Conservation (phyloP, 2,329 filamentous ascomycete genomes). For the Neospermospora avenae region DNA sequence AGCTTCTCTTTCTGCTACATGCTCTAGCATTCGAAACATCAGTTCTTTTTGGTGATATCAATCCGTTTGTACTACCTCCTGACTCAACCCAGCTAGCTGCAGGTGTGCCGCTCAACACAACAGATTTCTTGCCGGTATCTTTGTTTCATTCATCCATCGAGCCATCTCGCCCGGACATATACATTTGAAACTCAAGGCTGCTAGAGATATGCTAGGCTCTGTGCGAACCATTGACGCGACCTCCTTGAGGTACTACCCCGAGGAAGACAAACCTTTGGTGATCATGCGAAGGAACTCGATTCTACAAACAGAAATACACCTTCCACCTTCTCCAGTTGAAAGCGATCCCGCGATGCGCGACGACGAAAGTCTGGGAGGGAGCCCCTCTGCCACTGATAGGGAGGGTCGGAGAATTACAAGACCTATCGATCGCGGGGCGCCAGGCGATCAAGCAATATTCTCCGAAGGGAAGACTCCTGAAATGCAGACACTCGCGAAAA, state of each 20-base stretch:
- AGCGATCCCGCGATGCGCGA: slow-evolving; percentile 24
- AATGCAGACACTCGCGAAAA: slow-evolving; percentile 28
- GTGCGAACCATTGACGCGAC: slow-evolving; percentile 18
- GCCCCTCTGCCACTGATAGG: slow-evolving; percentile 15
- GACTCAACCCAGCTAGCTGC: background rate
- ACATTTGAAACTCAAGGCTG: background rate
- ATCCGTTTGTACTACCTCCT: background rate
- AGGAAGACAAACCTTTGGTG: background rate
- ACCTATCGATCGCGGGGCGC: slow-evolving; percentile 30
- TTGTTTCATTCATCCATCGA: background rate
- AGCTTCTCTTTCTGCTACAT: background rate
- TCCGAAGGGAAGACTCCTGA: slow-evolving; percentile 30
- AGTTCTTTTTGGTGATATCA: background rate
- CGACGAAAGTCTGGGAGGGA: slow-evolving; percentile 16
- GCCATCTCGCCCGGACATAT: background rate
- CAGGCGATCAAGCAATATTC: slow-evolving; percentile 30
- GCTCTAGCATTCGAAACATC: background rate
- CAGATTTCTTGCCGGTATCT: background rate
- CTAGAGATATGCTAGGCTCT: slow-evolving; percentile 14
- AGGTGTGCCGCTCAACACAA: background rate
- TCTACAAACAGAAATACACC: slow-evolving; percentile 10
- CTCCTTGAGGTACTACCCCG: slow-evolving; percentile 15
- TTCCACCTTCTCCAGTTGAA: slow-evolving; percentile 31
- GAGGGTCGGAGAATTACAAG: slow-evolving; percentile 29
- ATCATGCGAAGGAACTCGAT: slow-evolving; percentile 11